A percentile compares a stretch with the other conserved stretches of the same genome.
These are phyloP conservation scores for Coniochaeta ligniaria DNA, from an alignment of 2,329 filamentous ascomycete species.

Conservation along the genomic window DNA sequence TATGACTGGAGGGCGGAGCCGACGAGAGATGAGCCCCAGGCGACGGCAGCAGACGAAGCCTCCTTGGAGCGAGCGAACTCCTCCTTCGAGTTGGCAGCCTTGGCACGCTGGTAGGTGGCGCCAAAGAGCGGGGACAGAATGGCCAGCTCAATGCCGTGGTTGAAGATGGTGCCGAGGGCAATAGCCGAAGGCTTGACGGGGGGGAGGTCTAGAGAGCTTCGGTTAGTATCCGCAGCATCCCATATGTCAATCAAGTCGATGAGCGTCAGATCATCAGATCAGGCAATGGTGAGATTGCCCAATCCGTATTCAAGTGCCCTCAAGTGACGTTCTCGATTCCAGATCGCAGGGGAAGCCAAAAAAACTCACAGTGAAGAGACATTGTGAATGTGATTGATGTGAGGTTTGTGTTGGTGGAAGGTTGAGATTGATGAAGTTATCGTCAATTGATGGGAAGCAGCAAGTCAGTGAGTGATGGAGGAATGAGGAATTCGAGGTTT, in stretches of 20 bases:
- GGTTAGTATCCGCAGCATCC: neutral
- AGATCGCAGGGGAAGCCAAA: neutral
- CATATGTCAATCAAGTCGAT: neutral
- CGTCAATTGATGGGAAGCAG: neutral
- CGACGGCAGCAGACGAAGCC: conserved; percentile 76
- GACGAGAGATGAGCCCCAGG: conserved; percentile 84
- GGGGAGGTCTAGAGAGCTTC: conserved; percentile 41
- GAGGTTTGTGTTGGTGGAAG: conserved; percentile 1
- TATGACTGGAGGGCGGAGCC: conserved; percentile 87
- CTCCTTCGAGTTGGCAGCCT: conserved; percentile 88
- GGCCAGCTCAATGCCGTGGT: conserved; percentile 82
- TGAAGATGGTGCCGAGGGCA: conserved; percentile 92
- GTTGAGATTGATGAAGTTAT: conserved; percentile 1
- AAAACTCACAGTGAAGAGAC: conserved; percentile 52
- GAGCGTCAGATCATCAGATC: neutral
- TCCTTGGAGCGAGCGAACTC: conserved; percentile 95
- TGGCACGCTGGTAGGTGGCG: conserved; percentile 87
- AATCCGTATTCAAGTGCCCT: neutral
- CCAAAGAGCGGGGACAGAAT: conserved; percentile 87
- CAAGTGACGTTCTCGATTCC: neutral
- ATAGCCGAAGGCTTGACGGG: conserved; percentile 97
- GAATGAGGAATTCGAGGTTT: neutral
- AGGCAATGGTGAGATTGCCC: neutral
- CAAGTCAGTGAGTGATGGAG: neutral
- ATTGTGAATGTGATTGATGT: conserved; percentile 29